These are phyloP conservation scores for Saccharomyces paradoxus DNA, from an alignment of 805 yeast species.

Conservation along the genomic window DNA sequence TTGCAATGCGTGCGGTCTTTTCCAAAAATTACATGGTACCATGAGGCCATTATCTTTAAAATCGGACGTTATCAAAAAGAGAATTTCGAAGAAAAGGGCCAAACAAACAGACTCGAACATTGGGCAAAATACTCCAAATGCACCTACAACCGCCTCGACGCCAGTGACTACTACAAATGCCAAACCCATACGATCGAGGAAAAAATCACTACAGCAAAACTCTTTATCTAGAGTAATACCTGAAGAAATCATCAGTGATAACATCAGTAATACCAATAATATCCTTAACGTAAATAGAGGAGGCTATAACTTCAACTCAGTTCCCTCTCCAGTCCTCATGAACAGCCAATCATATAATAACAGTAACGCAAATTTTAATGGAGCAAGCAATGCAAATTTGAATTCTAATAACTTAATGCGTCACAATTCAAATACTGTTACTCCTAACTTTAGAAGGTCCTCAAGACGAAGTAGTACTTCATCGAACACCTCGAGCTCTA, in stretches of 20 bases:
- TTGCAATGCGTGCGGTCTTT: constrained; percentile 94
- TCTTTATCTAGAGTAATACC: neutral
- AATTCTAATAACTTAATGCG: constrained; percentile 14
- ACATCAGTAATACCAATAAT: constrained; percentile 4
- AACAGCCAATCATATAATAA: neutral
- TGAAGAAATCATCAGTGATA: constrained; percentile 1
- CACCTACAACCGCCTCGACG: neutral
- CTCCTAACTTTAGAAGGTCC: constrained; percentile 5
- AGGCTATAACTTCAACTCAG: neutral
- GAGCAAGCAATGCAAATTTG: constrained; percentile 4
- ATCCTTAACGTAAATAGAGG: neutral
- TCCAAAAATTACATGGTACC: constrained; percentile 88
- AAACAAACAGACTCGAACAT: constrained; percentile 13
- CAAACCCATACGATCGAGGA: neutral
- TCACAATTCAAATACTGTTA: constrained; percentile 10
- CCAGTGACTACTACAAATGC: neutral
- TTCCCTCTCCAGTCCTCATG: neutral
- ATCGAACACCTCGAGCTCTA: constrained; percentile 24
- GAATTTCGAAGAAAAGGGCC: constrained; percentile 56
- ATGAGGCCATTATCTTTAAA: constrained; percentile 85
- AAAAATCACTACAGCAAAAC: neutral
- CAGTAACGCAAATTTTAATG: neutral
- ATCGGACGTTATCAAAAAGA: constrained; percentile 85
- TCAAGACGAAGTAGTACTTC: constrained; percentile 28
- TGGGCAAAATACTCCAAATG: constrained; percentile 1